Conservation (phyloP, 2,329 filamentous ascomycete species). For the Huntiella savannae region DNA sequence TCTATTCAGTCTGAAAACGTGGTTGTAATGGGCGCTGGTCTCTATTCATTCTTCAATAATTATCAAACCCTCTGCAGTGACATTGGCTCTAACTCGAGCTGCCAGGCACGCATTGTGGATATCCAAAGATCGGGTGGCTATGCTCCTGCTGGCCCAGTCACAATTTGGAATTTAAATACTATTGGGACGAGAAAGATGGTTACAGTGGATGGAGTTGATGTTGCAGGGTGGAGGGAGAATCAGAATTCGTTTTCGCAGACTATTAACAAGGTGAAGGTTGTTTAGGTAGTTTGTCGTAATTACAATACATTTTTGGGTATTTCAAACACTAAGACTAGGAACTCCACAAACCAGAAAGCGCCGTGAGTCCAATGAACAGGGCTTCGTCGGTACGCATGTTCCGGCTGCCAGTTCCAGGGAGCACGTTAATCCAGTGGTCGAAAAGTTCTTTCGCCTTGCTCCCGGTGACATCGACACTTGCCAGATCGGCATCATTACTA, state of each 20-base stretch:
- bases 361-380: conserved; percentile 55
- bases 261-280: conserved; percentile 17
- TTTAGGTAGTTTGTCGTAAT: conserved; percentile 5
- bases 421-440: conserved; percentile 67
- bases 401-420: conserved; percentile 62
- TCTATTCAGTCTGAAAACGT: conserved; percentile 37
- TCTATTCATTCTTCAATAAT: conserved; percentile 52
- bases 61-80: conserved; percentile 33
- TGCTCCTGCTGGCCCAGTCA: conserved; percentile 15
- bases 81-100: conserved; percentile 22
- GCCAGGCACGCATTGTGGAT: conserved; percentile 27
- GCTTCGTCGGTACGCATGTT: conserved; percentile 75
- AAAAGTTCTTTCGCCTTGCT: conserved; percentile 52
- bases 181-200: conserved; percentile 25
- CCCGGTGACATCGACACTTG: conserved; percentile 42
- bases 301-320: neutral
- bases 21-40: conserved; percentile 40
- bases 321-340: neutral
- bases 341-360: conserved; percentile 39
- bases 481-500: conserved; percentile 35
- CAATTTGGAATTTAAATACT: conserved; percentile 27
- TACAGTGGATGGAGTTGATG: conserved; percentile 18
- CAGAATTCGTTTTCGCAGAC: conserved; percentile 22
- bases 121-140: conserved; percentile 12
- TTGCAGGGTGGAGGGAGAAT: conserved; percentile 22